phyloP scores from a whole-genome alignment of 768 basidiomycete species.

The Sarcodon aspratus region DNA sequence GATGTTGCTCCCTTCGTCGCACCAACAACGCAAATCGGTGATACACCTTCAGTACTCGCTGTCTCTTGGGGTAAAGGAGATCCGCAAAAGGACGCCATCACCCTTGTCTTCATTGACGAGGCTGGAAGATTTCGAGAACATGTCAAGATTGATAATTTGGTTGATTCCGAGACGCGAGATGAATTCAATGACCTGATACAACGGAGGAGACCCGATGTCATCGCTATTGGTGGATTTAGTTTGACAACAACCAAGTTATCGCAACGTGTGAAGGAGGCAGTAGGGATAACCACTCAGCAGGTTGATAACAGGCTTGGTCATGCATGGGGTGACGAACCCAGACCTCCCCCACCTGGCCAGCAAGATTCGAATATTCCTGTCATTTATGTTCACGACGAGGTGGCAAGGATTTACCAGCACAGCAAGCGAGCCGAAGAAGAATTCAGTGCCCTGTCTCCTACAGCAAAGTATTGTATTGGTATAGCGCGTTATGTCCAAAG shows the following conservation, averaged over 20 bases:
- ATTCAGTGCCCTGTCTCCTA: conserved; percentile 63
- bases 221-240: conserved; percentile 83
- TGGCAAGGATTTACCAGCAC: conserved; percentile 90
- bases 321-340: conserved; percentile 15
- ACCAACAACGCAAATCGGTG: conserved; percentile 53
- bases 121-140: conserved; percentile 88
- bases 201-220: conserved; percentile 76
- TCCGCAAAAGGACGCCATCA: conserved; percentile 81
- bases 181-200: conserved; percentile 78
- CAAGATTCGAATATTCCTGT: conserved; percentile 43
- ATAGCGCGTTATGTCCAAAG: conserved; percentile 89
- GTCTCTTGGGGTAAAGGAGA: conserved; percentile 95
- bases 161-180: conserved; percentile 52
- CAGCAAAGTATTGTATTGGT: conserved; percentile 88
- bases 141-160: conserved; percentile 78
- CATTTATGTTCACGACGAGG: conserved; percentile 80
- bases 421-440: conserved; percentile 79
- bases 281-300: not conserved
- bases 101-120: conserved; percentile 77
- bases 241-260: conserved; percentile 68
- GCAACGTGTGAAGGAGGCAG: conserved; percentile 45
- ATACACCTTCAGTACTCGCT: conserved; percentile 72
- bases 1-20: conserved; percentile 70
- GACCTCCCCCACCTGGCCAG: conserved; percentile 10
- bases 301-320: not conserved